A percentile compares a stretch with the other conserved stretches of the same genome.
phyloP scores from a whole-genome alignment of 2,329 filamentous ascomycete genomes.

The Fusarium sublunatum region DNA sequence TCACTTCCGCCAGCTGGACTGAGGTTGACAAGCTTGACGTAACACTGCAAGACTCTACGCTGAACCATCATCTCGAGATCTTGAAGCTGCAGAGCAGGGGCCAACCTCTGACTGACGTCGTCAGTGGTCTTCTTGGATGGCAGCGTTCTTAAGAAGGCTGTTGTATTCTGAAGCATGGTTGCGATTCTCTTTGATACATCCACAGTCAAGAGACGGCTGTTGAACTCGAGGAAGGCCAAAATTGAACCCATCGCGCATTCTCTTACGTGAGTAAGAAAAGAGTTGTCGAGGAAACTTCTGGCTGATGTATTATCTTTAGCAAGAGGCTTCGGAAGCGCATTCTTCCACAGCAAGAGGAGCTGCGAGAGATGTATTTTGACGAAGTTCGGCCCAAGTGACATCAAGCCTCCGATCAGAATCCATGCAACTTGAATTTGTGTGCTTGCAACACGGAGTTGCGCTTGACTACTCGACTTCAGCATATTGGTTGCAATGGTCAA shows the following conservation, averaged over 20 bases:
- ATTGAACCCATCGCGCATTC: slow-evolving; percentile 95
- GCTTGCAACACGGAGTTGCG: slow-evolving; percentile 88
- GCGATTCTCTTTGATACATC: slow-evolving; percentile 95
- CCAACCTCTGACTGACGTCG: slow-evolving; percentile 84
- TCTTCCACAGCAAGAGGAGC: slow-evolving; percentile 94
- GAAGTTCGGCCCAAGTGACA: slow-evolving; percentile 97
- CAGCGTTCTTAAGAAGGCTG: slow-evolving; percentile 85
- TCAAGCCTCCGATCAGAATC: slow-evolving; percentile 95
- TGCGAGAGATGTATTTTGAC: slow-evolving; percentile 98
- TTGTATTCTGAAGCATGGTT: slow-evolving; percentile 94
- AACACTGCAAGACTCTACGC: slow-evolving; percentile 92
- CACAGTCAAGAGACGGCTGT: slow-evolving; percentile 88
- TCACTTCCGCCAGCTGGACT: slow-evolving; percentile 88
- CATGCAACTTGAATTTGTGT: slow-evolving; percentile 98
- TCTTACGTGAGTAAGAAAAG: slow-evolving; percentile 91
- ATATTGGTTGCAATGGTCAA: slow-evolving; percentile 91
- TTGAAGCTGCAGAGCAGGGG: slow-evolving; percentile 85
- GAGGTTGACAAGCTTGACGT: slow-evolving; percentile 88
- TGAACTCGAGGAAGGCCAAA: slow-evolving; percentile 91
- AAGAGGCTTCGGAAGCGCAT: slow-evolving; percentile 93
- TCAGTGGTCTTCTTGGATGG: slow-evolving; percentile 87
- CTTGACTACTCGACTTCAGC: slow-evolving; percentile 90
- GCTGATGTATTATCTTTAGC: slow-evolving; percentile 90
- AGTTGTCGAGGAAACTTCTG: slow-evolving; percentile 86
- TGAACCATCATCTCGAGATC: slow-evolving; percentile 95